Conservation (phyloP, 495 filamentous ascomycete species). For the Aspergillus ellipticus region DNA sequence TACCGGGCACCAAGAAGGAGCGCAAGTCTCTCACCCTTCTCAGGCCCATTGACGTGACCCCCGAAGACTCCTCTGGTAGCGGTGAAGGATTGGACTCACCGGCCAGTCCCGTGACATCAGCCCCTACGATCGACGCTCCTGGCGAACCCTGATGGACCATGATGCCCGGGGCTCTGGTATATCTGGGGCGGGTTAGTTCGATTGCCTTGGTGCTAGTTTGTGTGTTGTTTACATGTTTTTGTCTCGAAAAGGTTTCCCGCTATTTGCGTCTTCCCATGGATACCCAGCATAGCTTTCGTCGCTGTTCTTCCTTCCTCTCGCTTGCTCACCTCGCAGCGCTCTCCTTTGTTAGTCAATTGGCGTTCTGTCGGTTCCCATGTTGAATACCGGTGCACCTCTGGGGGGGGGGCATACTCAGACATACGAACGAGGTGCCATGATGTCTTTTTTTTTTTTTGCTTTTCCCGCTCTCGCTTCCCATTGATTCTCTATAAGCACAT, state of each 20-base stretch:
- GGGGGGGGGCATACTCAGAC: slow-evolving; percentile 21
- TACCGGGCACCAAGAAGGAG: neutral
- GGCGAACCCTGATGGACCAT: neutral
- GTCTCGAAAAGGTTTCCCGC: slow-evolving; percentile 6
- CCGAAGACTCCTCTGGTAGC: slow-evolving; percentile 36
- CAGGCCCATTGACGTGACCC: slow-evolving; percentile 22
- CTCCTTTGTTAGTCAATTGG: slow-evolving; percentile 17
- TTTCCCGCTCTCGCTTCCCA: too few species aligned
- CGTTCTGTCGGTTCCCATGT: neutral
- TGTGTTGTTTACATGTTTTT: slow-evolving; percentile 1
- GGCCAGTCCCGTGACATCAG: slow-evolving; percentile 16
- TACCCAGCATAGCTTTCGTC: slow-evolving; percentile 32
- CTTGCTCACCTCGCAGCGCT: slow-evolving; percentile 27
- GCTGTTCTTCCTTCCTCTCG: slow-evolving; percentile 4
- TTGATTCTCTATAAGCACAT: too few species aligned
- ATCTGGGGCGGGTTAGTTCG: neutral
- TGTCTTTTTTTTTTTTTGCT: neutral
- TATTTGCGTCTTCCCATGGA: slow-evolving; percentile 32
- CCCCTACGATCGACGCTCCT: neutral
- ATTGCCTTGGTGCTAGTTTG: neutral
- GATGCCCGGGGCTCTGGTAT: neutral
- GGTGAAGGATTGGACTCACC: slow-evolving; percentile 29
- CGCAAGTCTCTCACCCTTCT: slow-evolving; percentile 15
- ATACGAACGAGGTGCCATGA: slow-evolving; percentile 22
- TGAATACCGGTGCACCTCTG: neutral